These are phyloP conservation scores for Emmonsiellopsis sp. DNA, from an alignment of 2,329 filamentous ascomycete species.

Conservation along the genomic window DNA sequence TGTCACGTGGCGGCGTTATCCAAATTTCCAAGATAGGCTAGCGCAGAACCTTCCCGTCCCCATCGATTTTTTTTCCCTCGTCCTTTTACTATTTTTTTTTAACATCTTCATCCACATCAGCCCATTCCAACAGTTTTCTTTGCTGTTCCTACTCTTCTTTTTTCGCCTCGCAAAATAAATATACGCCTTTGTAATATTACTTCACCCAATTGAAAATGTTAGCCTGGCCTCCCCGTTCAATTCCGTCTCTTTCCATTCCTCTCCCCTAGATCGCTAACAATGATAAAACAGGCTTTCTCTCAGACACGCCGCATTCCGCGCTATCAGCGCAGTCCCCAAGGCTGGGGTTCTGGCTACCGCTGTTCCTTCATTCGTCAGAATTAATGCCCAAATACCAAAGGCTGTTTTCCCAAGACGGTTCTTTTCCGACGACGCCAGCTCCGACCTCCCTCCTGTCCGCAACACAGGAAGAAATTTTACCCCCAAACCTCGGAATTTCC, in stretches of 20 bases:
- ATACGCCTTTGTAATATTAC: conserved; percentile 1
- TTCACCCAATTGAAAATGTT: conserved; percentile 4
- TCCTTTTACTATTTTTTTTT: background rate
- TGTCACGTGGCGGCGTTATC: too few species aligned
- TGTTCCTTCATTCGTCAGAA: conserved; percentile 25
- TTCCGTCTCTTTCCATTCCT: background rate
- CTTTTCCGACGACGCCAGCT: conserved; percentile 35
- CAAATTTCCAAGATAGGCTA: too few species aligned
- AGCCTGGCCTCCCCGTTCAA: background rate
- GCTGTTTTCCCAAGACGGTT: conserved; percentile 39
- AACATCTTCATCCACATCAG: background rate
- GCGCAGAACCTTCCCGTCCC: background rate
- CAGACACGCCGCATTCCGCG: conserved; percentile 11
- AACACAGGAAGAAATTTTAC: conserved; percentile 10
- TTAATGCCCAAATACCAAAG: conserved; percentile 32
- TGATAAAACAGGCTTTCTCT: conserved; percentile 8
- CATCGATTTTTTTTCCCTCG: background rate
- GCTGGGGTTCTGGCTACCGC: conserved; percentile 22
- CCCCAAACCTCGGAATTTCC: conserved; percentile 4
- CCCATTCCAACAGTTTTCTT: background rate
- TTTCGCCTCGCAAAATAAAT: background rate
- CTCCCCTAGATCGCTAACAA: background rate
- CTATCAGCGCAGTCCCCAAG: conserved; percentile 5
- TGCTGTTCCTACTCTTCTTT: background rate
- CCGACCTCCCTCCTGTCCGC: conserved; percentile 19